Conservation (phyloP, 176 grass and related monocot species). For the Rhipidocladum racemiflorum region DNA sequence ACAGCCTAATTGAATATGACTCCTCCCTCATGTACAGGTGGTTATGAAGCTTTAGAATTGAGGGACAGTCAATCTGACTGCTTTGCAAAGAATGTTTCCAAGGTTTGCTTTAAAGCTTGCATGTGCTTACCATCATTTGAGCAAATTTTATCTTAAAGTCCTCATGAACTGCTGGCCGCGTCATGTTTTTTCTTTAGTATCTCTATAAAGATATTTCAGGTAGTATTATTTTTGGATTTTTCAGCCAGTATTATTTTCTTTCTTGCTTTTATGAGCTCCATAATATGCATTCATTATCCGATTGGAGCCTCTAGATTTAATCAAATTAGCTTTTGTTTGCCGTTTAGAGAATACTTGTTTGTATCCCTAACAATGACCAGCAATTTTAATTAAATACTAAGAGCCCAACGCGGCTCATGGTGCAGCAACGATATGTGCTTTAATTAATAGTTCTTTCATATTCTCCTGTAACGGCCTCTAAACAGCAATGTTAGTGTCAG, state of each 20-base stretch:
- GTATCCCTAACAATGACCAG: background rate
- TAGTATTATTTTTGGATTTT: too few relatives aligned
- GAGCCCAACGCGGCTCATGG: background rate
- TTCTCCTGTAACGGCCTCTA: background rate
- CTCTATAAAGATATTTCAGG: too few relatives aligned
- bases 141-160: too few relatives aligned
- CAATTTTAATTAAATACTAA: background rate
- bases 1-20: too few relatives aligned
- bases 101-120: too few relatives aligned
- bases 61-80: too few relatives aligned
- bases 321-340: background rate
- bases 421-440: background rate
- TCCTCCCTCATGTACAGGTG: too few relatives aligned
- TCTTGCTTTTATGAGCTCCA: slow-evolving; percentile 24
- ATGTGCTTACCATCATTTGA: too few relatives aligned
- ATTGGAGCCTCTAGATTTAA: background rate
- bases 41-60: too few relatives aligned
- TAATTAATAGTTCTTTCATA: background rate
- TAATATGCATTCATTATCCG: background rate
- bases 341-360: background rate
- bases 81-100: too few relatives aligned
- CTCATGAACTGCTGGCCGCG: too few relatives aligned
- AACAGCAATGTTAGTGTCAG: background rate
- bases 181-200: too few relatives aligned
- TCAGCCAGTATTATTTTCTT: slow-evolving; percentile 53